A percentile compares a stretch with the other conserved stretches of the same genome.
These are phyloP conservation scores for Neurospora sp. DNA, from an alignment of 2,329 filamentous ascomycete species.

Conservation along the genomic window DNA sequence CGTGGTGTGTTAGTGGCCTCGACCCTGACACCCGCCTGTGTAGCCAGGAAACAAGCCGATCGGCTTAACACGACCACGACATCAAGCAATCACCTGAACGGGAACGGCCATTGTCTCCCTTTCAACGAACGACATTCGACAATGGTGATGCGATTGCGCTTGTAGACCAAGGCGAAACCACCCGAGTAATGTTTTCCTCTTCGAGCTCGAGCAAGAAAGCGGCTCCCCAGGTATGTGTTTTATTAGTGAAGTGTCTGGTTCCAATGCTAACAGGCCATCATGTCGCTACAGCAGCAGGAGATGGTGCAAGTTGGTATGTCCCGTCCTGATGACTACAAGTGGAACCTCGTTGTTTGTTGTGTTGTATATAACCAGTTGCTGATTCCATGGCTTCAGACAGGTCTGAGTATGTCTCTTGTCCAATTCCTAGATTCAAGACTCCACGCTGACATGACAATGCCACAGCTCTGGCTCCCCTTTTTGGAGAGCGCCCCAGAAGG, in stretches of 20 bases:
- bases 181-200: slow-evolving; percentile 49
- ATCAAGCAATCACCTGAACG: slow-evolving; percentile 1
- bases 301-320: slow-evolving; percentile 97
- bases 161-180: background rate
- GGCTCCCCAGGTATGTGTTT: slow-evolving; percentile 52
- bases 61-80: background rate
- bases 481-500: slow-evolving; percentile 58
- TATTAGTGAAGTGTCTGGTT: slow-evolving; percentile 18
- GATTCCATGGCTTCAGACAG: slow-evolving; percentile 36
- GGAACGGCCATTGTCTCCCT: background rate
- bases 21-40: background rate
- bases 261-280: slow-evolving; percentile 7
- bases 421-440: background rate
- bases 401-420: slow-evolving; percentile 44
- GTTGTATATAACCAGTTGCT: slow-evolving; percentile 4
- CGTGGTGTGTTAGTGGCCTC: background rate
- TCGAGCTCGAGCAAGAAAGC: slow-evolving; percentile 60
- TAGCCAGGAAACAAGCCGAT: slow-evolving; percentile 4
- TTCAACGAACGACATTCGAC: background rate
- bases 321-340: slow-evolving; percentile 17
- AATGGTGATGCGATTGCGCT: background rate
- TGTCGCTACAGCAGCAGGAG: slow-evolving; percentile 56
- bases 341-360: background rate
- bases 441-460: slow-evolving; percentile 19
- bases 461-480: slow-evolving; percentile 77